These are phyloP conservation scores for Elaeis oleifera DNA, from an alignment of 202 grass and related monocot species.

Conservation along the genomic window DNA sequence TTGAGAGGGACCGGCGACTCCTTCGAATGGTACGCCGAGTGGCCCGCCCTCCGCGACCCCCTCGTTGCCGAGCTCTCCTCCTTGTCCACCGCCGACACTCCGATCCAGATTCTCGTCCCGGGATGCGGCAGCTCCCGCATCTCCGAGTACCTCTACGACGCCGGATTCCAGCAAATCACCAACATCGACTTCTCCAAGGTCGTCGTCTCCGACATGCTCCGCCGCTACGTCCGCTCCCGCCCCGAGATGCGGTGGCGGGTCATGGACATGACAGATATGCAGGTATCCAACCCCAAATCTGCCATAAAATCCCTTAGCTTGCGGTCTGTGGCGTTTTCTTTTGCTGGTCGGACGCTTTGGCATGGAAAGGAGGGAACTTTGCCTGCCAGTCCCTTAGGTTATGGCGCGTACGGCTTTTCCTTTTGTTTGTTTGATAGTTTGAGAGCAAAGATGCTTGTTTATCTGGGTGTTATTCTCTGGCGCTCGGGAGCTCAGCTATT, in stretches of 20 bases:
- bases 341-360: neutral
- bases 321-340: too few relatives aligned
- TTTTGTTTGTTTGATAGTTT: too few relatives aligned
- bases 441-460: too few relatives aligned
- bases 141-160: slow-evolving; percentile 77
- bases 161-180: slow-evolving; percentile 61
- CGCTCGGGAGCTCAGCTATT: too few relatives aligned
- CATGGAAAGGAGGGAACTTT: neutral
- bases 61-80: slow-evolving; percentile 43
- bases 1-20: slow-evolving; percentile 69
- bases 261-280: slow-evolving; percentile 91
- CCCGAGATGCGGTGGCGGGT: slow-evolving; percentile 97
- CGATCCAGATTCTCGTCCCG: slow-evolving; percentile 65
- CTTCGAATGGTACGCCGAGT: slow-evolving; percentile 96
- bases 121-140: slow-evolving; percentile 80
- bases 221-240: slow-evolving; percentile 48
- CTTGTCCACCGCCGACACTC: neutral
- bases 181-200: slow-evolving; percentile 92
- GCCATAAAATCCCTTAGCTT: too few relatives aligned
- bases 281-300: slow-evolving; percentile 28
- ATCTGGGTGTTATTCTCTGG: too few relatives aligned
- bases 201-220: slow-evolving; percentile 76
- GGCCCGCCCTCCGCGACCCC: slow-evolving; percentile 52
- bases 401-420: too few relatives aligned
- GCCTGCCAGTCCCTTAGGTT: too few relatives aligned